Base-by-base conservation (phyloP, 345 rosid species). In the Hibiscus trionum region DNA sequence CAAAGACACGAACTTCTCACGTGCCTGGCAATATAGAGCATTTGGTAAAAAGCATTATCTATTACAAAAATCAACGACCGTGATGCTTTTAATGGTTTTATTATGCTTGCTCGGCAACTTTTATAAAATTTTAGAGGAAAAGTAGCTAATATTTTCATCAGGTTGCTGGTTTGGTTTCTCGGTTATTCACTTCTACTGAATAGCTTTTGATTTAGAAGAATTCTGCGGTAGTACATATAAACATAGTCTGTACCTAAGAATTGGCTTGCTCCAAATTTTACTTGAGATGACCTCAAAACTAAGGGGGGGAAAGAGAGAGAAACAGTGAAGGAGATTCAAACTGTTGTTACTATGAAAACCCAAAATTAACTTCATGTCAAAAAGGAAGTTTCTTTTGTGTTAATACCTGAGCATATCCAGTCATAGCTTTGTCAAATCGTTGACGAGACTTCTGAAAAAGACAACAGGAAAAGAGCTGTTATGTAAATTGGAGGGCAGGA, bases 371-470 rank as follows among this genome's bases (percentile, higher is more conserved):
- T 47, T 26, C 57, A 46, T 53, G 11, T 10, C 21, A 44, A 12
- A 26, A 26, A 50, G 17, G 16, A 53, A 24, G 67, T 58, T 24
- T 26, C 0, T 1, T 59, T 49, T 26, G 62, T 26, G 29, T 50
- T 31, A 72, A 73, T 86, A 93, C 98, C 96, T 90, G 98, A 83
- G 90, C 92, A 73, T 93, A 93, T 76, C 85, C 80, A 76, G 81
- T 74, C 31, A 69, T 70, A 59, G 94, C 85, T 80, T 87, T 87
- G 77, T 88, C 88, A 53, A 53, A 53, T 53, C 58, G 58, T 6
- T 79, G 82, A n/a, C 94, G 94, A 47, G 91, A 87, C 75, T 93
- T 96, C 98, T 90, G 84, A 64, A 80, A 74, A 58, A 61, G 33
- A 68, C 62, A 46, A 31, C 24, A 52, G 72, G 73, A 61, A 50